Conservation (phyloP, 495 filamentous ascomycete genomes). For the Schizothecium vesticola region DNA sequence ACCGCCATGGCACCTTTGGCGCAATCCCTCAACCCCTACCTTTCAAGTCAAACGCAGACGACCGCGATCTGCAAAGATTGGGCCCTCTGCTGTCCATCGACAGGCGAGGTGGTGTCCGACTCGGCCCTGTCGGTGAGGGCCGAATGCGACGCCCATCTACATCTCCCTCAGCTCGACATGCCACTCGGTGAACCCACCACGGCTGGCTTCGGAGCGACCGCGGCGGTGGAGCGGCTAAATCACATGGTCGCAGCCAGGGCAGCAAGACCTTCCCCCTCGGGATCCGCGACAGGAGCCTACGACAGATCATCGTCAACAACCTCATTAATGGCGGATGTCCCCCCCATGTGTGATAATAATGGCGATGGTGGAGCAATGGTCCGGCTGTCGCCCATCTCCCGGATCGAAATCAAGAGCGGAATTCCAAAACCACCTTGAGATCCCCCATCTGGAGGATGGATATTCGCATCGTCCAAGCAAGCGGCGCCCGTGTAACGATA, state of each 20-base stretch:
- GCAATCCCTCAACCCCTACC: constrained; percentile 4
- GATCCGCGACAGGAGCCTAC: background rate
- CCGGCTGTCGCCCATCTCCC: background rate
- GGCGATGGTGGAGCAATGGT: background rate
- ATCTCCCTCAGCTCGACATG: constrained; percentile 7
- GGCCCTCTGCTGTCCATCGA: background rate
- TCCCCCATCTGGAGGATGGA: background rate
- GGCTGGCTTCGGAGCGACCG: constrained; percentile 1
- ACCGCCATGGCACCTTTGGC: background rate
- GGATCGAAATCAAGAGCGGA: background rate
- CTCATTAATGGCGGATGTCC: background rate
- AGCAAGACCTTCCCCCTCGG: background rate
- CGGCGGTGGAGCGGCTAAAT: background rate
- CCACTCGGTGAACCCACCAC: constrained; percentile 4
- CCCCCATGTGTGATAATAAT: background rate
- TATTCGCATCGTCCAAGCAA: constrained; percentile 5
- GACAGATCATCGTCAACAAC: background rate
- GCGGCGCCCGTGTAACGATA: constrained; percentile 8
- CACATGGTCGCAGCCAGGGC: background rate
- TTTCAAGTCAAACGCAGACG: constrained; percentile 8
- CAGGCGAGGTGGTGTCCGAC: constrained; percentile 1
- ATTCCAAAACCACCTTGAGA: background rate
- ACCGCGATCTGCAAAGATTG: constrained; percentile 10
- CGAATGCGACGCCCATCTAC: constrained; percentile 6
- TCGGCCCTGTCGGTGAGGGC: background rate